Evolutionary conservation across 1,284 basidiomycete species (phyloP), one percentile per base, ranked within the genome.

Genomic region (Moesziomyces parantarcticus): DNA sequence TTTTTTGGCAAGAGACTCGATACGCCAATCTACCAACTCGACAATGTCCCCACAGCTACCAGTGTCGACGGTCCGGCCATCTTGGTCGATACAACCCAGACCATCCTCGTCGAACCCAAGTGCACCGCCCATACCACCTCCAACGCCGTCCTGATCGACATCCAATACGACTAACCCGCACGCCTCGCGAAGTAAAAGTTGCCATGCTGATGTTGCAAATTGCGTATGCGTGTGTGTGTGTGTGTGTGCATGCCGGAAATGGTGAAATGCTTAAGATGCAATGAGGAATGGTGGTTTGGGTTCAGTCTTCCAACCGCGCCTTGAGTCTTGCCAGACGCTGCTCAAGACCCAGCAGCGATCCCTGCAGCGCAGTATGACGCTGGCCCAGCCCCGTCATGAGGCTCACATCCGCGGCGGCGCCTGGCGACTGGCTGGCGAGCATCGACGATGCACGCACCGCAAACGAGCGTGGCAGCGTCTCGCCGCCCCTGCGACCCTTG

Each of bases 71-170:
- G 94, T 0, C 93, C 94, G 3, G 92, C 92, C 22, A 90, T 95
- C 88, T 89, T 96, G 65, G 92, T 97, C 73, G 94, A 97, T 84
- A 87, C 92, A 77, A 97, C 94, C 16, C 94, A 96, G 86, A 96
- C 93, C 25, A 92, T 96, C 66, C 89, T 94, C 39, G 83, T 95
- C 10, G 80, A 82, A 48, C 82, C 82, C 11, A 46, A 55, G 2
- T 83, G 80, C 51, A 58, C 53, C 29, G 82, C 82, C 2, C 61
- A 70, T 25, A 62, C 80, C 49, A 71, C 72, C 25, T 61, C 54
- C 20, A 59, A 76, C 25, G 73, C 75, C 3, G 79, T 83, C 6
- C 55, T 80, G 39, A 57, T 83, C 45, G 44, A 69, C 9, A 60
- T 82, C 23, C 55, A 54, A 39, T 81, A 81, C 51, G 53, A 64